These are phyloP conservation scores for Monilinia laxa DNA, from an alignment of 2,329 filamentous ascomycete species.

Conservation along the genomic window DNA sequence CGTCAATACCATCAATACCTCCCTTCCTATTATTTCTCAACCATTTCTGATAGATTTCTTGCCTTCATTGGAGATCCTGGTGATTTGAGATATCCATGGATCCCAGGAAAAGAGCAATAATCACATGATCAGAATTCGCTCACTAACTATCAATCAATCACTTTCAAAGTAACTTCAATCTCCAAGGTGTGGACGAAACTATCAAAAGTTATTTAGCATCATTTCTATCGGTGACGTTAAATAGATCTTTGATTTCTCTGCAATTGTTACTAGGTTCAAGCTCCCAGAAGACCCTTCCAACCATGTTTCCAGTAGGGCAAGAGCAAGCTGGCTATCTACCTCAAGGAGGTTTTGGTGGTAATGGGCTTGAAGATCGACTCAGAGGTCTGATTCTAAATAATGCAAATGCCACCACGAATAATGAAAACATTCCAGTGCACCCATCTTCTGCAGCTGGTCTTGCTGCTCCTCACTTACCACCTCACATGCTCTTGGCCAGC, in stretches of 20 bases:
- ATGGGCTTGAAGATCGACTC: constrained; percentile 55
- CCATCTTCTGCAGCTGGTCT: constrained; percentile 29
- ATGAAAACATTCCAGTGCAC: constrained; percentile 28
- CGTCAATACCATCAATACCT: background rate
- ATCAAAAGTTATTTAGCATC: background rate
- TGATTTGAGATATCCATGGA: too few species aligned
- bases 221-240: background rate
- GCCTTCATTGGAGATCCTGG: background rate
- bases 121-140: constrained; percentile 2
- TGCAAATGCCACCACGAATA: constrained; percentile 34
- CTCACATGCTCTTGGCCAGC: constrained; percentile 32
- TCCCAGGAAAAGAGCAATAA: background rate
- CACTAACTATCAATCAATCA: background rate
- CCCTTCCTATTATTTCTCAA: background rate
- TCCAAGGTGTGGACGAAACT: background rate
- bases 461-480: constrained; percentile 27
- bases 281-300: background rate
- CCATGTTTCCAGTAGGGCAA: constrained; percentile 19
- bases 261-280: background rate
- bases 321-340: constrained; percentile 8
- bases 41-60: too few species aligned
- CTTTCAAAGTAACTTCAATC: too few species aligned
- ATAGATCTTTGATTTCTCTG: background rate
- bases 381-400: constrained; percentile 60
- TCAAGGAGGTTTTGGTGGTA: constrained; percentile 19